Conservation (phyloP, 768 basidiomycete genomes). For the Myochromella boudieri region DNA sequence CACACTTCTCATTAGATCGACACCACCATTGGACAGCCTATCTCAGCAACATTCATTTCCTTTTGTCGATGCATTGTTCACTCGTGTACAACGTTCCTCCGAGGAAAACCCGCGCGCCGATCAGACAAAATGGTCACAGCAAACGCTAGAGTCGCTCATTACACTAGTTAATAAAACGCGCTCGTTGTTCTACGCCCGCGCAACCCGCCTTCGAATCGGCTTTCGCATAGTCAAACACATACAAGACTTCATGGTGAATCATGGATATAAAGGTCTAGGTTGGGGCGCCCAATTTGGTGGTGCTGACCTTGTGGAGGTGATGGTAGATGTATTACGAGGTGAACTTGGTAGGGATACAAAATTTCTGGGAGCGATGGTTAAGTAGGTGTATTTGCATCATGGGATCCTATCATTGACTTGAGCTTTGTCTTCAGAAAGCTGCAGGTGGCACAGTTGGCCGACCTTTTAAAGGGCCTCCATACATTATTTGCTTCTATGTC, state of each 20-base stretch:
- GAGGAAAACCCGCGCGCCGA: constrained; percentile 1
- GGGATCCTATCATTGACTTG: background rate
- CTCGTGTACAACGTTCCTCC: constrained; percentile 28
- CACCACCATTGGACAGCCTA: constrained; percentile 19
- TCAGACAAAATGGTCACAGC: constrained; percentile 23
- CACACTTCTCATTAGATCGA: constrained; percentile 37
- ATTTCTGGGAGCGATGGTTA: constrained; percentile 45
- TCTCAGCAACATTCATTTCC: constrained; percentile 18
- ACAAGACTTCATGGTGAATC: constrained; percentile 39
- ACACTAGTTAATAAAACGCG: constrained; percentile 38
- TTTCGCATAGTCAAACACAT: constrained; percentile 46
- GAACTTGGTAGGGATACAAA: constrained; percentile 41
- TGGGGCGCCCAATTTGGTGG: constrained; percentile 25
- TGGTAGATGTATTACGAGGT: constrained; percentile 46
- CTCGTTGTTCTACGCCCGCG: constrained; percentile 25
- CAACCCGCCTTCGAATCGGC: constrained; percentile 40
- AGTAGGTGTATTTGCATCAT: constrained; percentile 32
- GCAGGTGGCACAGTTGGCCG: constrained; percentile 25
- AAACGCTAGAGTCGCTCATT: constrained; percentile 30
- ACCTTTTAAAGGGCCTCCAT: constrained; percentile 41
- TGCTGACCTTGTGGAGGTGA: constrained; percentile 32
- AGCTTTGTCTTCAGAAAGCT: constrained; percentile 35
- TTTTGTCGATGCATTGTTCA: constrained; percentile 36
- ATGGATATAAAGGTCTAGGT: constrained; percentile 41
- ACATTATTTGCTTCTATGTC: constrained; percentile 36